A percentile compares a stretch with the other conserved stretches of the same genome.
These are phyloP conservation scores for Coprinopsis marcescibilis DNA, from an alignment of 768 basidiomycete species.

Conservation along the genomic window DNA sequence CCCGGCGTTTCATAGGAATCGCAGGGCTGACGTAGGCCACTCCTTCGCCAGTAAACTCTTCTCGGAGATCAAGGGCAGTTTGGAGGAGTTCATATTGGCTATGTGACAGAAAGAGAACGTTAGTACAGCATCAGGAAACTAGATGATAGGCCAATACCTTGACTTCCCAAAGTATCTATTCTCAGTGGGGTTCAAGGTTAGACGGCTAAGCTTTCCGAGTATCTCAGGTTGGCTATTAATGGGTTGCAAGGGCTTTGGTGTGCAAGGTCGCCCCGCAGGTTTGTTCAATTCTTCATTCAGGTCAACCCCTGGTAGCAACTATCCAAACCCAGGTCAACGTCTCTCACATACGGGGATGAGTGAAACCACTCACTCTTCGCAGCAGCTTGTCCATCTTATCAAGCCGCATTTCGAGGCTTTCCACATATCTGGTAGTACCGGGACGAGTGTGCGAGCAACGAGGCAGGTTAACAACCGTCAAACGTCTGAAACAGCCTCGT, in stretches of 20 bases:
- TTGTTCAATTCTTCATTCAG: conserved; percentile 53
- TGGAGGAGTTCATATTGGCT: conserved; percentile 49
- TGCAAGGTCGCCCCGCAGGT: conserved; percentile 18
- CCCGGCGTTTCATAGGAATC: conserved; percentile 29
- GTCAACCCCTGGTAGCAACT: conserved; percentile 52
- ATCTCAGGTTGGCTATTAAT: conserved; percentile 21
- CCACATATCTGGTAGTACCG: conserved; percentile 41
- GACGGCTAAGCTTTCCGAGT: conserved; percentile 26
- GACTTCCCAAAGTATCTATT: conserved; percentile 47
- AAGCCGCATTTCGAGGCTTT: conserved; percentile 54
- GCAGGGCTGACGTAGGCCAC: conserved; percentile 18
- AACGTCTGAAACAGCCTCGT: too few relatives aligned
- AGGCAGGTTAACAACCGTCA: too few relatives aligned
- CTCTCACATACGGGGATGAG: not conserved
- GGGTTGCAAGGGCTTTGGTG: conserved; percentile 15
- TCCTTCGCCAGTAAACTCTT: conserved; percentile 42
- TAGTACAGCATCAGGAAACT: not conserved
- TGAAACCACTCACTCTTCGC: conserved; percentile 35
- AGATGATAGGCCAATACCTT: conserved; percentile 21
- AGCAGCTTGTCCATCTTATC: conserved; percentile 63
- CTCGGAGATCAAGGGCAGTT: conserved; percentile 52
- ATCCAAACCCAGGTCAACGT: not conserved
- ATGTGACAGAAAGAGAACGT: not conserved
- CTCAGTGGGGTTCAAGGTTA: conserved; percentile 32
- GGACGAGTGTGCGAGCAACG: too few relatives aligned